phyloP scores from a whole-genome alignment of 2,329 filamentous ascomycete species.

The Xylaria sp. region DNA sequence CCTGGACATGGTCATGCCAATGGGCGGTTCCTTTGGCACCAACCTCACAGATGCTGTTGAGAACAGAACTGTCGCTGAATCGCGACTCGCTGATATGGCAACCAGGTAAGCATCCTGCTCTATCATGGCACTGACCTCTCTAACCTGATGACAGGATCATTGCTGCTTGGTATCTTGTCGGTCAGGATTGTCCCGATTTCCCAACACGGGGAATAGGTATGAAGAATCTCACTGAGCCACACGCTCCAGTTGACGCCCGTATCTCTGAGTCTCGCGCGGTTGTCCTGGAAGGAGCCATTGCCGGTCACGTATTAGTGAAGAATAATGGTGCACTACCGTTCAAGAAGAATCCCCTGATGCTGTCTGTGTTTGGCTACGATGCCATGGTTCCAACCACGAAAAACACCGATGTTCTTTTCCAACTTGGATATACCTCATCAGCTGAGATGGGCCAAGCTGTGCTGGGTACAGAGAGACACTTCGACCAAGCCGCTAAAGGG shows the following conservation, averaged over 20 bases:
- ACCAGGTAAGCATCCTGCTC: slow-evolving; percentile 53
- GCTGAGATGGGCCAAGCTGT: slow-evolving; percentile 42
- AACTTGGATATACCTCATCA: slow-evolving; percentile 44
- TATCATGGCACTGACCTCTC: slow-evolving; percentile 27
- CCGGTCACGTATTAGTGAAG: slow-evolving; percentile 70
- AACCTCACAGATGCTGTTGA: slow-evolving; percentile 71
- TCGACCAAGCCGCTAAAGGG: slow-evolving; percentile 45
- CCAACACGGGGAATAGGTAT: slow-evolving; percentile 46
- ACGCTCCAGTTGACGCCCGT: slow-evolving; percentile 45
- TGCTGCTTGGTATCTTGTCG: slow-evolving; percentile 53
- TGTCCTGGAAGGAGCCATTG: slow-evolving; percentile 49
- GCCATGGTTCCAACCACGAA: slow-evolving; percentile 48
- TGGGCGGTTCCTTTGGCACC: slow-evolving; percentile 50
- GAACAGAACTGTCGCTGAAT: slow-evolving; percentile 68
- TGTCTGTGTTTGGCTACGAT: slow-evolving; percentile 60
- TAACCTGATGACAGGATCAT: slow-evolving; percentile 53
- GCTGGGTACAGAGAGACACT: slow-evolving; percentile 39
- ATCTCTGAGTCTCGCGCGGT: slow-evolving; percentile 40
- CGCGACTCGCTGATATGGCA: slow-evolving; percentile 72
- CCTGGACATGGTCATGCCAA: slow-evolving; percentile 67
- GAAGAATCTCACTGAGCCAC: slow-evolving; percentile 53
- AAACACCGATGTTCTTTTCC: slow-evolving; percentile 42
- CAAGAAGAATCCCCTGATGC: slow-evolving; percentile 44
- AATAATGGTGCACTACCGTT: slow-evolving; percentile 64
- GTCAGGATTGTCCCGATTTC: slow-evolving; percentile 44